Evolutionary conservation across 192 early-diverging fungal species (phyloP).

Genomic region (Mortierella antarctica): DNA sequence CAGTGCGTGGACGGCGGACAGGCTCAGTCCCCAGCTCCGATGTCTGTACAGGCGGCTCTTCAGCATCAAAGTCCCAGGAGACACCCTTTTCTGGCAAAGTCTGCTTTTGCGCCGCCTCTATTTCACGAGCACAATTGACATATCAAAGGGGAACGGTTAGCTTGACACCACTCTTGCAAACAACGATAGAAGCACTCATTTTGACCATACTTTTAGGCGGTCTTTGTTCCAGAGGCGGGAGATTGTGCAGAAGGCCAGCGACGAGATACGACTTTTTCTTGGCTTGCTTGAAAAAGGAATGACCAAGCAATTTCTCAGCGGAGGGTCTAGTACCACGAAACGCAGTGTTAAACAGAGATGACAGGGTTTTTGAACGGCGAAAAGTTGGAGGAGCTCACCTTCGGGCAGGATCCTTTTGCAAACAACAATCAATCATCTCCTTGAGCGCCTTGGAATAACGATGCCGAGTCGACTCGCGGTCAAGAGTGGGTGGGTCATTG

Average conservation of each 20-base stretch:
- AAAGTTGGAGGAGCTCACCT: conserved; percentile 38
- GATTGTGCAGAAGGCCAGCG: conserved; percentile 60
- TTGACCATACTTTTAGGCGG: conserved; percentile 63
- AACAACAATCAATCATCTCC: conserved; percentile 88
- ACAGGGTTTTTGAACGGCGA: background rate
- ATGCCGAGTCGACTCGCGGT: conserved; percentile 78
- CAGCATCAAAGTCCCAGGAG: conserved; percentile 75
- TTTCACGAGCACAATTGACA: background rate
- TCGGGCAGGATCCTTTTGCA: conserved; percentile 82
- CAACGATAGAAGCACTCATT: no score
- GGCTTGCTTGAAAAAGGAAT: conserved; percentile 82
- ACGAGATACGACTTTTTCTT: conserved; percentile 77
- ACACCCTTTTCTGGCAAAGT: conserved; percentile 59
- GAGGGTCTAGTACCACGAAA: conserved; percentile 66
- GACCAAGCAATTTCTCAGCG: conserved; percentile 79
- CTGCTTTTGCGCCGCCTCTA: conserved; percentile 58
- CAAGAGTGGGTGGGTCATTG: conserved; percentile 87
- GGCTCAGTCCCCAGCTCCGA: background rate
- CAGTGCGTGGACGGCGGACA: conserved; percentile 27
- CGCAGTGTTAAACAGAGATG: background rate
- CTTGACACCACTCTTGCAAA: no score
- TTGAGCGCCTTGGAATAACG: conserved; percentile 83
- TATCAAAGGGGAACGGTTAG: background rate
- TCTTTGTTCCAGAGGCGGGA: conserved; percentile 77
- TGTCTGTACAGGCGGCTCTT: conserved; percentile 7